Evolutionary conservation across 345 rosid species (phyloP), one percentile per base, ranked within the genome.

Genomic region (Balakata baccata): DNA sequence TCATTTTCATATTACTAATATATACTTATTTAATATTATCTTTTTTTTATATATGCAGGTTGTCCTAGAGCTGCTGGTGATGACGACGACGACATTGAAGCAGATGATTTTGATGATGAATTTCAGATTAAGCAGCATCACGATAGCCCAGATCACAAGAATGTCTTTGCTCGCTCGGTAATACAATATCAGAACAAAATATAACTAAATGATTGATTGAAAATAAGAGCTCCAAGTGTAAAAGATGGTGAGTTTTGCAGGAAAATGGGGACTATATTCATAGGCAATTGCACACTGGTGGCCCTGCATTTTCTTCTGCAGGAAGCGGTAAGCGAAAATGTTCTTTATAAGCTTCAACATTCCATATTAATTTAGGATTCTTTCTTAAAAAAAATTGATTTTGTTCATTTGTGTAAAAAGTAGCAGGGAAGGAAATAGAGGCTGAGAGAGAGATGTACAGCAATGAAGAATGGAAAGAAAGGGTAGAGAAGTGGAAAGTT

Each of bases 401-500:
- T 6, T 22, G 0, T 57, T 6, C 7, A 43, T 43, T 43, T 43
- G 7, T n/a, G 43, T 41, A 46, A 11, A 38, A 61, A 90, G 98
- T 85, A 41, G 78, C 80, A 11, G 92, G 91, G 5, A 89, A 85
- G 85, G 97, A 92, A 7, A 75, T 90, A 50, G 97, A 94, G 73
- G 94, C 82, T 34, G 97, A 92, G 9, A 90, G 84, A 82, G 98
- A 91, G 59, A 73, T 71, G 7, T 86, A 83, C 74, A 88, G 86
- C 70, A 90, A 85, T 54, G 91, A 84, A 0, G 98, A 95, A 79
- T 95, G 99, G 99, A 84, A 92, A 79, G 98, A 95, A 56, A 84
- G 99, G 78, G 89, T 95, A 0, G 96, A 92, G 80, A 92, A 92
- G 71, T 94, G 98, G 98, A 92, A 94, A 85, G 75, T 84, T 13